Evolutionary conservation across 1,284 basidiomycete genomes (phyloP), one percentile per base, ranked within the genome.

Genomic region (Ceratobasidium sp.): DNA sequence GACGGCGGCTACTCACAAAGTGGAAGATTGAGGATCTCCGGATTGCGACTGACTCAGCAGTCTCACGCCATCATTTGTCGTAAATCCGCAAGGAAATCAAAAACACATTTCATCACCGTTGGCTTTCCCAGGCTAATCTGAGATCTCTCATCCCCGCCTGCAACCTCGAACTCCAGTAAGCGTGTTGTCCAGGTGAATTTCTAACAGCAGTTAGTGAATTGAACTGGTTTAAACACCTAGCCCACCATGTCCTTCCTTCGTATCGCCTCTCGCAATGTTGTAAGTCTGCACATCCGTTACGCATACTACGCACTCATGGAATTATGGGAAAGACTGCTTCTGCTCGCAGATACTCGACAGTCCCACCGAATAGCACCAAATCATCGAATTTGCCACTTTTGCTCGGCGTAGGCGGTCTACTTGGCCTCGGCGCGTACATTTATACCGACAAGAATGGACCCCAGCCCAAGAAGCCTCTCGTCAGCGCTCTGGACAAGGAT

Each of bases 401-500:
- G 20, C 42, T 74, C 13, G 52, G 68, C 15, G 47, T 71, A 4
- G 71, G 71, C 32, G 72, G 71, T 31, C 60, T 69, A 6, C 52
- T 69, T 47, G 74, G 69, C 6, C 52, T 72, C 13, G 73, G 69
- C 27, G 70, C 65, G 38, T 73, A 73, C 50, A 55, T 64, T 20
- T 72, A 70, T 47, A 50, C 65, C 32, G 62, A 72, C 20, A 42
- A 60, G 35, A 31, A 68, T 8, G 42, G 55, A 25, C 47, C 40
- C n/a, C 38, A 40, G 32, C 49, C 71, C 22, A 53, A 53, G 25
- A 64, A 53, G 55, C 79, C 83, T 54, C 75, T 82, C 75, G 88
- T 86, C 76, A 89, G 87, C 74, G 87, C 89, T 6, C 82, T 93
- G 43, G 86, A 91, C 77, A 85, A 90, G 27, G 80, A 92, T 71